Evolutionary conservation across 2,329 filamentous ascomycete species (phyloP).

Genomic region (Amauroascus verrucosus): DNA sequence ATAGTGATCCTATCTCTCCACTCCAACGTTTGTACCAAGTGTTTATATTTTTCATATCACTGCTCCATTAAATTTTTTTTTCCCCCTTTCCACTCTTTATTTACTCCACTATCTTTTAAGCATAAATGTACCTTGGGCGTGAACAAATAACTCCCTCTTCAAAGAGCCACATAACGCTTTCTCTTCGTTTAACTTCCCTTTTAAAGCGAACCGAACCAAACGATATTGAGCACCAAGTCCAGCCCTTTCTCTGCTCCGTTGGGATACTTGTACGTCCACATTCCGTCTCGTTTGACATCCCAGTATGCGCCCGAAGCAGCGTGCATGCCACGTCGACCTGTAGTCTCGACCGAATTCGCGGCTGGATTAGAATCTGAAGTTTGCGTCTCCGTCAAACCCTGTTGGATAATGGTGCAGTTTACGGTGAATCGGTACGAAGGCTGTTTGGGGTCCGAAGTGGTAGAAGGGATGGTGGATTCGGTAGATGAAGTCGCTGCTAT

Average conservation of each 20-base stretch:
- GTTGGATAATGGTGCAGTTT: constrained; percentile 97
- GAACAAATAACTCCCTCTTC: neutral
- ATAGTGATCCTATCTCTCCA: no score
- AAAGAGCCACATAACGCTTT: neutral
- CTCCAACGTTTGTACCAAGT: no score
- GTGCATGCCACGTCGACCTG: constrained; percentile 64
- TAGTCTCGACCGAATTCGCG: constrained; percentile 35
- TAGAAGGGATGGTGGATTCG: neutral
- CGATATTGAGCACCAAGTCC: constrained; percentile 41
- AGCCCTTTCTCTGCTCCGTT: constrained; percentile 38
- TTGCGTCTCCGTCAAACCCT: constrained; percentile 51
- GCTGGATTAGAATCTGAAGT: constrained; percentile 23
- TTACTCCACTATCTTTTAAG: neutral
- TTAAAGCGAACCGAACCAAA: constrained; percentile 36
- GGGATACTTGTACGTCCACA: constrained; percentile 45
- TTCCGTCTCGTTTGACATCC: constrained; percentile 44
- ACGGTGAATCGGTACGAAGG: constrained; percentile 86
- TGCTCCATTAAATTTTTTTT: neutral
- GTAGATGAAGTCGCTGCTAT: constrained; percentile 33
- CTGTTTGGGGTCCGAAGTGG: constrained; percentile 21
- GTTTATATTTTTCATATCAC: neutral
- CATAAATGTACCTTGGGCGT: neutral
- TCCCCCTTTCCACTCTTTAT: neutral
- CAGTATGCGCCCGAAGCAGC: constrained; percentile 42
- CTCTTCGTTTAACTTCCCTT: neutral